Evolutionary conservation across 2,329 filamentous ascomycete species (phyloP).

Genomic region (Herpomyces periplanetae): DNA sequence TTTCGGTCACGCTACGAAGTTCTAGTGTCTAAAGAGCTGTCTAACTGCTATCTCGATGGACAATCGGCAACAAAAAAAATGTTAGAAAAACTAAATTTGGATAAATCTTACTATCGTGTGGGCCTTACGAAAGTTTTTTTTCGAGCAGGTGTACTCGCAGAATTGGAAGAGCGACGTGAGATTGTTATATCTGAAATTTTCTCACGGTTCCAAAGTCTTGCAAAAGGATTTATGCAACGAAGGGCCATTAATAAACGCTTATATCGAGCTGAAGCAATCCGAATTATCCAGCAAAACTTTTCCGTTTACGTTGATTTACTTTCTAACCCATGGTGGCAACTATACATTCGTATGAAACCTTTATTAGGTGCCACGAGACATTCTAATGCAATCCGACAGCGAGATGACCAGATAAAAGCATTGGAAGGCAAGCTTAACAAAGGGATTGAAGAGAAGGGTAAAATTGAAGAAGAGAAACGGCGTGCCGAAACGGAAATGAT

Average conservation of each 20-base stretch:
- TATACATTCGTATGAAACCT: slow-evolving; percentile 79
- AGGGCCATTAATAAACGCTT: slow-evolving; percentile 65
- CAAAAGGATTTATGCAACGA: slow-evolving; percentile 55
- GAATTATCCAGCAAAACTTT: slow-evolving; percentile 81
- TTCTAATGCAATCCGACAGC: slow-evolving; percentile 65
- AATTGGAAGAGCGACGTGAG: slow-evolving; percentile 82
- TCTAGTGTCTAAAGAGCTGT: slow-evolving; percentile 49
- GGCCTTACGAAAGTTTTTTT: slow-evolving; percentile 95
- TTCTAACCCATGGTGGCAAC: slow-evolving; percentile 82
- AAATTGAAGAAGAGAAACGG: slow-evolving; percentile 58
- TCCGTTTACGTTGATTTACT: slow-evolving; percentile 61
- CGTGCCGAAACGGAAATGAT: slow-evolving; percentile 56
- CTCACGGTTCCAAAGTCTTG: slow-evolving; percentile 60
- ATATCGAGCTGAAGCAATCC: slow-evolving; percentile 69
- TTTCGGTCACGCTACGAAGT: slow-evolving; percentile 90
- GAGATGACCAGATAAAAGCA: slow-evolving; percentile 65
- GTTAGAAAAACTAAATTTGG: slow-evolving; percentile 51
- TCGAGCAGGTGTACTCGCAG: slow-evolving; percentile 67
- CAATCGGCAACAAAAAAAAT: slow-evolving; percentile 52
- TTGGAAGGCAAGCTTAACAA: slow-evolving; percentile 46
- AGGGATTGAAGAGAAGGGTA: slow-evolving; percentile 31
- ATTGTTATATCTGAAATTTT: slow-evolving; percentile 74
- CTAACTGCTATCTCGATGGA: slow-evolving; percentile 60
- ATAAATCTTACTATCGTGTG: slow-evolving; percentile 55
- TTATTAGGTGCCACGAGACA: slow-evolving; percentile 66